Evolutionary conservation across 306 rosid genomes (phyloP), one percentile per base, ranked within the genome.

Genomic region (Casuarina equisetifolia): DNA sequence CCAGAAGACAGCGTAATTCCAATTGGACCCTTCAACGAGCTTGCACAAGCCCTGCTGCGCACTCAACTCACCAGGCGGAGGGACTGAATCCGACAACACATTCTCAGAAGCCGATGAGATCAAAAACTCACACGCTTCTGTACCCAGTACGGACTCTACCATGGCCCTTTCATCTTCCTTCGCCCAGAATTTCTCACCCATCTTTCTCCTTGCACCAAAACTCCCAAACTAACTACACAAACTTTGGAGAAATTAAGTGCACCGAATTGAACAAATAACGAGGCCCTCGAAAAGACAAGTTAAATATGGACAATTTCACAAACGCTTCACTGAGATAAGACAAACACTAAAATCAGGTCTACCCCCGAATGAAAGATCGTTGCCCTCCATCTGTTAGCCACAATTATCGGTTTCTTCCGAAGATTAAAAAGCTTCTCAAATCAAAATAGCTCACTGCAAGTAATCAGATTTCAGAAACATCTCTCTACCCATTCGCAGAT

Each of bases 1-100:
- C 98, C 98, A 95, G 80, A 89, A 92, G 77, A 95, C 74, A 16
- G 87, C 93, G 11, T 95, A 95, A 20, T 87, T 87, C 96, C 97
- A 95, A 84, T 78, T 82, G 19, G 97, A 89, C 35, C 80, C 88
- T 68, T 90, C 87, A 64, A 91, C 88, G 80, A 96, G 76, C 72
- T 92, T 93, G 75, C 79, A 79, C 48, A 96, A 68, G 71, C 90
- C 87, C 57, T 81, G 86, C 46, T 82, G 95, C 43, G 81, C 76
- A 46, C 83, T 85, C 69, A 54, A 16, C 0, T 95, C 92, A 4
- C 89, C 74, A 1, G 73, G 77, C 1, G 92, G 87, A 35, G 72
- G 78, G 77, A 78, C 73, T 11, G 88, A 73, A 25, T 86, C 89
- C 1, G 93, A 78, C 39, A 89, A 76, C 2, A 85, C 84, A 66